Evolutionary conservation across 2,329 filamentous ascomycete genomes (phyloP).

Genomic region (Phoma sp.): DNA sequence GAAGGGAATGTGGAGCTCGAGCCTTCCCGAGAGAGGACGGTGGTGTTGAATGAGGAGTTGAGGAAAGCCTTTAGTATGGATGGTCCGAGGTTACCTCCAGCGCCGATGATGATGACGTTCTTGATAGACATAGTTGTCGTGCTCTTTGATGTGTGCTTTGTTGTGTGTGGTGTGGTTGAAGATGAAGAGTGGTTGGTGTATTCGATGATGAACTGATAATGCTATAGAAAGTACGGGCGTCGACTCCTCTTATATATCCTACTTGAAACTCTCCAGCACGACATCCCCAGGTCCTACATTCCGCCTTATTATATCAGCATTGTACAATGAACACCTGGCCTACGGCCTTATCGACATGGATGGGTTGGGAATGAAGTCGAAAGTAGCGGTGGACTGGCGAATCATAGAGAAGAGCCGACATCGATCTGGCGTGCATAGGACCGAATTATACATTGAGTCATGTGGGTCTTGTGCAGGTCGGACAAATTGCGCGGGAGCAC

Average conservation of each 20-base stretch:
- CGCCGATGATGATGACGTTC: constrained; percentile 54
- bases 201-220: neutral
- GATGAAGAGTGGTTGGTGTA: neutral
- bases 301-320: constrained; percentile 16
- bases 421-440: neutral
- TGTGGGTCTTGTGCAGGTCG: neutral
- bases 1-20: constrained; percentile 52
- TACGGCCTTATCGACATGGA: neutral
- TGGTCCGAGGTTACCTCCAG: constrained; percentile 53
- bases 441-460: neutral
- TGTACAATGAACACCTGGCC: neutral
- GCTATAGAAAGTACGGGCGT: neutral
- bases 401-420: neutral
- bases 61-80: constrained; percentile 51
- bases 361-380: neutral
- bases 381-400: neutral
- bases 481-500: constrained; percentile 1
- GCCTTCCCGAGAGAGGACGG: constrained; percentile 60
- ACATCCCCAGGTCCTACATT: constrained; percentile 1
- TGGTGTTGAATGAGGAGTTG: constrained; percentile 58
- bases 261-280: neutral
- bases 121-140: constrained; percentile 45
- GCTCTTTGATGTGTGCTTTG: neutral
- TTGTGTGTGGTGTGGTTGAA: neutral
- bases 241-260: neutral